phyloP scores from a whole-genome alignment of 2,329 filamentous ascomycete genomes.

The Penicillium sp. region DNA sequence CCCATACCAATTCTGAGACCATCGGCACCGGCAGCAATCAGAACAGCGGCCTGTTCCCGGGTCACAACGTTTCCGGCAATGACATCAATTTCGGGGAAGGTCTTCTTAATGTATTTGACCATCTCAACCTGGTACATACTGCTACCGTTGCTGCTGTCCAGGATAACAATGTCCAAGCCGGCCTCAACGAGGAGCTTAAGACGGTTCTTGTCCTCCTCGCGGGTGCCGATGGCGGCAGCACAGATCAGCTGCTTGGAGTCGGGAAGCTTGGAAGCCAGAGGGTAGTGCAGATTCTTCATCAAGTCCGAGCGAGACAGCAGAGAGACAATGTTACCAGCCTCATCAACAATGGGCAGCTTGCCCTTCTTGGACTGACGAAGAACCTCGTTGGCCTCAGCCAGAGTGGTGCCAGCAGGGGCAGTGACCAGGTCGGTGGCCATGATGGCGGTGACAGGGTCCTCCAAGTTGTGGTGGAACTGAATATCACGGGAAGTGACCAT shows the following conservation, averaged over 20 bases:
- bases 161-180: slow-evolving; percentile 90
- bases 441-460: slow-evolving; percentile 78
- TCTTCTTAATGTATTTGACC: slow-evolving; percentile 93
- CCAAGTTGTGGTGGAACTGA: slow-evolving; percentile 83
- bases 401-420: slow-evolving; percentile 77
- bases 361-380: slow-evolving; percentile 97
- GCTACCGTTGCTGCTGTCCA: slow-evolving; percentile 97
- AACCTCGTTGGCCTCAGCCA: slow-evolving; percentile 89
- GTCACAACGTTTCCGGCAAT: slow-evolving; percentile 99
- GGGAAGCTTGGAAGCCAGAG: slow-evolving; percentile 91
- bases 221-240: slow-evolving; percentile 92
- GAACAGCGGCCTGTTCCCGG: slow-evolving; percentile 86
- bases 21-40: slow-evolving; percentile 94
- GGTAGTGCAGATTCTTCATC: slow-evolving; percentile 98
- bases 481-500: slow-evolving; percentile 98
- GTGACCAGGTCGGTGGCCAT: slow-evolving; percentile 97
- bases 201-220: slow-evolving; percentile 87
- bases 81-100: slow-evolving; percentile 84
- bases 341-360: slow-evolving; percentile 91
- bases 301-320: slow-evolving; percentile 93
- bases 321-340: slow-evolving; percentile 81
- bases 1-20: slow-evolving; percentile 99
- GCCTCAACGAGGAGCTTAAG: slow-evolving; percentile 89
- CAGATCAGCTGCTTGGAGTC: slow-evolving; percentile 97
- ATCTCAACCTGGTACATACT: slow-evolving; percentile 98